Percentiles rank a stretch among this genome's conserved stretches.
Conservation (phyloP, 2,329 filamentous ascomycete genomes). For the Hypoxylon sp. region DNA sequence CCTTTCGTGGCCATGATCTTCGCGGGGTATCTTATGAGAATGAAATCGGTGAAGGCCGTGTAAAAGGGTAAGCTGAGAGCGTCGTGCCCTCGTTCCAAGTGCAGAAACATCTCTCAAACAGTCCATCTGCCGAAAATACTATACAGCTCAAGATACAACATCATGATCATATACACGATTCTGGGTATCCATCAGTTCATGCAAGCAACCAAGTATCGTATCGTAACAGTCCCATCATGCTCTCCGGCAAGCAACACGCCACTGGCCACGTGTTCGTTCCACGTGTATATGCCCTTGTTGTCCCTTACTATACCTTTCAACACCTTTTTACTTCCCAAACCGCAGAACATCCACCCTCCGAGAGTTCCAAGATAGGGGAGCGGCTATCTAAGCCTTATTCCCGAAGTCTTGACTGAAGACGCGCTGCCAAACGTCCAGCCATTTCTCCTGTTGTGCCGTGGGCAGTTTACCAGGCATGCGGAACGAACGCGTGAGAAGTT, state of each 20-base stretch:
- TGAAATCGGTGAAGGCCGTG: neutral
- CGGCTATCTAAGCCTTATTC: slow-evolving; percentile 29
- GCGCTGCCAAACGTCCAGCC: slow-evolving; percentile 80
- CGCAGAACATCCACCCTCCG: slow-evolving; percentile 13
- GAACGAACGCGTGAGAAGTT: slow-evolving; percentile 79
- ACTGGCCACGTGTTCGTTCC: neutral
- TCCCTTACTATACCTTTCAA: neutral
- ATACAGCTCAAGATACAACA: slow-evolving; percentile 1
- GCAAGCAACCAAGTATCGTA: neutral
- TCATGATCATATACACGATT: neutral
- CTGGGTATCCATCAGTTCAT: slow-evolving; percentile 4
- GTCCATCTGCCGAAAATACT: neutral
- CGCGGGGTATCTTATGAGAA: neutral
- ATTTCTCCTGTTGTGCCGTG: slow-evolving; percentile 76
- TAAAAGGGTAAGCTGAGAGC: neutral
- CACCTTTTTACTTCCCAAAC: neutral
- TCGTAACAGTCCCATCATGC: neutral
- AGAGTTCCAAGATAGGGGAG: neutral
- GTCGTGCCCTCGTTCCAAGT: neutral
- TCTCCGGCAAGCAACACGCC: neutral
- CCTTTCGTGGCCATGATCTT: neutral
- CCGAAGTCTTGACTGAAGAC: slow-evolving; percentile 69
- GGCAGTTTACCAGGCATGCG: slow-evolving; percentile 73
- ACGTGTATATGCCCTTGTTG: neutral
- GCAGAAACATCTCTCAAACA: neutral